Conservation (phyloP, 345 rosid species). For the Euphorbia lathyris region DNA sequence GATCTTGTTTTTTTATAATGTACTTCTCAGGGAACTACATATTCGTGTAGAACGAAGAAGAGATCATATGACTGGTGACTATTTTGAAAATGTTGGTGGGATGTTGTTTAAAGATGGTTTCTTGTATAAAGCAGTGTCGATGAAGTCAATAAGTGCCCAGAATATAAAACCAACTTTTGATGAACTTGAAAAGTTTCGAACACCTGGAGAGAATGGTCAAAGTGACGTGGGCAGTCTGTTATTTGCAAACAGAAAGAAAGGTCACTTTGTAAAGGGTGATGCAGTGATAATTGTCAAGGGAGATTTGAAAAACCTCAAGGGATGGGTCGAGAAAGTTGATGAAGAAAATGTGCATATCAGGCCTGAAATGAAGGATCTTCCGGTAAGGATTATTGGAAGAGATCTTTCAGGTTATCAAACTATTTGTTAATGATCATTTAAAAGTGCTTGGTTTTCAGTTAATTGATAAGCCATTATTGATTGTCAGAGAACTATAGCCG, state of each 20-base stretch:
- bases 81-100: slow-evolving; percentile 79
- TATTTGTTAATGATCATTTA: background rate
- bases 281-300: slow-evolving; percentile 93
- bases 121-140: slow-evolving; percentile 72
- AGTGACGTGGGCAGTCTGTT: slow-evolving; percentile 70
- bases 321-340: slow-evolving; percentile 99
- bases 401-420: slow-evolving; percentile 10
- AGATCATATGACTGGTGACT: slow-evolving; percentile 83
- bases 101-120: slow-evolving; percentile 91
- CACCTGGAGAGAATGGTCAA: slow-evolving; percentile 78
- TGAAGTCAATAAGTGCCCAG: slow-evolving; percentile 73
- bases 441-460: slow-evolving; percentile 11
- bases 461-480: slow-evolving; percentile 12
- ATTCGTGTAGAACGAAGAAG: slow-evolving; percentile 92
- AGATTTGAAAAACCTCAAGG: slow-evolving; percentile 87
- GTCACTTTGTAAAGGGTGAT: slow-evolving; percentile 98
- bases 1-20: slow-evolving; percentile 10
- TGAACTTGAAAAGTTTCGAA: slow-evolving; percentile 86
- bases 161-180: slow-evolving; percentile 90
- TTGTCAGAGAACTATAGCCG: slow-evolving; percentile 75
- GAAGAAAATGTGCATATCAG: slow-evolving; percentile 87
- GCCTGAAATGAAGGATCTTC: slow-evolving; percentile 89
- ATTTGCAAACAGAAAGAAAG: slow-evolving; percentile 89
- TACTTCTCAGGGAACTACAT: slow-evolving; percentile 62
- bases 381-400: slow-evolving; percentile 48